Base-by-base conservation (phyloP, 2,329 filamentous ascomycete species). In the Aspergillus ochraceus region DNA sequence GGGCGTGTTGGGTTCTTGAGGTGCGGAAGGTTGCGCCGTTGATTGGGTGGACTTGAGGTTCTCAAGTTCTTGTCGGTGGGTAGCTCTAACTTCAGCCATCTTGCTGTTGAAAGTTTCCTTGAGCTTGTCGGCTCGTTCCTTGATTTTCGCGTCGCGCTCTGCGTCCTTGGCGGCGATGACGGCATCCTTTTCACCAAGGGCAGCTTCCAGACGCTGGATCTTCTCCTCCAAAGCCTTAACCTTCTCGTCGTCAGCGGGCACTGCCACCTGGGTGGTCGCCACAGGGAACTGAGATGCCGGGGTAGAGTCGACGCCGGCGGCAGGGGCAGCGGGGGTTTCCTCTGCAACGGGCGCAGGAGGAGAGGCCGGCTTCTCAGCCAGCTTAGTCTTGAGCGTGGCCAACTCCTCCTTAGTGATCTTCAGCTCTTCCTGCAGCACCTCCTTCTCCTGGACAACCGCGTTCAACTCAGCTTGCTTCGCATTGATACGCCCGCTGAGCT, bases 61-160 rank as follows among this genome's bases (percentile, higher is more conserved):
- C 64, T 83, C 79, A 8, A 84, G 64, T 61, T 82, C 81, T 55
- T 80, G 76, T 52, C 81, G 77, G 55, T 85, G 79, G 57, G 79
- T 72, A 32, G 80, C 77, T 62, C 77, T 81, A 11, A 81, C 76
- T 53, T 88, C 84, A 9, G 72, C 76, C 17, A 96, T 81, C 71
- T 90, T 91, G 70, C 86, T 87, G 68, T 90, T 90, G 60, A 90
- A 81, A 11, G 83, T 86, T 30, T 86, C 83, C 69, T 93, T 90
- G 17, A 89, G 79, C 61, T 88, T 85, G 56, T 84, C 82, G 1
- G 80, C 72, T 11, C 76, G 73, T 59, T 80, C 76, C 52, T 83
- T 79, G 58, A 81, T 69, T 55, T 80, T 76, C 26, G 79, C 74
- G 55, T 86, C 82, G 32, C 81, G 73, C 54, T 84, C 78, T 9